phyloP scores from a whole-genome alignment of 352 stramenopile genomes.

The Pythium phragmiticola region DNA sequence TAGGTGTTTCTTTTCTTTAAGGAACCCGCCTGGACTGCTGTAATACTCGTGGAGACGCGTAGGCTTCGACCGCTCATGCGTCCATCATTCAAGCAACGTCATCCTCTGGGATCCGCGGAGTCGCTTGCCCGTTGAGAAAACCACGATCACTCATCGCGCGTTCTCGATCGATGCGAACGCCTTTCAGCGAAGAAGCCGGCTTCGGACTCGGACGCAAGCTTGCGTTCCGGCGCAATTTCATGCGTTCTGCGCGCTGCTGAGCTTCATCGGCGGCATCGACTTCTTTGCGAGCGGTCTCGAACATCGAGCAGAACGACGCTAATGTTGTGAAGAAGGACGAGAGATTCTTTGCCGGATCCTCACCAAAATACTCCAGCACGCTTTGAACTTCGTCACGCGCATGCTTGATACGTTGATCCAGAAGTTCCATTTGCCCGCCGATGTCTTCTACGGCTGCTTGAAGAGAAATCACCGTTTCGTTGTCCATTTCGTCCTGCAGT shows the following conservation, averaged over 20 bases:
- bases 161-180: conserved; percentile 9
- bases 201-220: conserved; percentile 11
- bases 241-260: conserved; percentile 46
- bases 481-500: conserved; percentile 10
- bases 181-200: not conserved
- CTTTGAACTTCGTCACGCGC: conserved; percentile 59
- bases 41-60: not conserved
- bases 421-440: conserved; percentile 38
- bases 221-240: conserved; percentile 50
- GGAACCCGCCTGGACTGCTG: no score
- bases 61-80: not conserved
- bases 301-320: conserved; percentile 78
- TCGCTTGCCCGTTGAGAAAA: not conserved
- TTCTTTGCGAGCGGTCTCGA: conserved; percentile 63
- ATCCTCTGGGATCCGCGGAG: not conserved
- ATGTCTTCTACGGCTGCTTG: conserved; percentile 39
- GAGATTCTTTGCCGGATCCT: conserved; percentile 70
- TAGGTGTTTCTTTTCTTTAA: no score
- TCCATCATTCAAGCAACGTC: not conserved
- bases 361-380: conserved; percentile 86
- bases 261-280: conserved; percentile 69
- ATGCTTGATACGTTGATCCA: conserved; percentile 37
- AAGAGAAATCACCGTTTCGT: conserved; percentile 34
- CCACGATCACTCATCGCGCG: conserved; percentile 21
- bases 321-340: conserved; percentile 82